Percentiles rank a stretch among this genome's conserved stretches.
These are phyloP conservation scores for Ascosphaera aggregata DNA, from an alignment of 2,329 filamentous ascomycete species.

Conservation along the genomic window DNA sequence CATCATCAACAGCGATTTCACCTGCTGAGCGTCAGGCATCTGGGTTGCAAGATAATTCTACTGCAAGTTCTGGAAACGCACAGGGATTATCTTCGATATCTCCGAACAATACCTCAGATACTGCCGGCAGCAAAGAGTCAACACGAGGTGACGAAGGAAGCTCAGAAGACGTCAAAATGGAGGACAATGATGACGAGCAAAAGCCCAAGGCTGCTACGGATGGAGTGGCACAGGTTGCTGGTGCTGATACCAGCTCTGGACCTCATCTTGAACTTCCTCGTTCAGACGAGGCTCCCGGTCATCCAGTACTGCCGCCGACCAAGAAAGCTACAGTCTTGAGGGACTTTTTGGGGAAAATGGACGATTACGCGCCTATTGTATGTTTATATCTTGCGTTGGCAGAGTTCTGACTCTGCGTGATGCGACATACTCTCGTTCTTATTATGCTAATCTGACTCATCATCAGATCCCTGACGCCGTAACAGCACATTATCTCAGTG, in stretches of 20 bases:
- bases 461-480: constrained; percentile 84
- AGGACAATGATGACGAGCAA: constrained; percentile 11
- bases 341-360: constrained; percentile 90
- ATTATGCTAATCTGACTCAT: constrained; percentile 4
- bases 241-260: constrained; percentile 5
- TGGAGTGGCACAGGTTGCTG: constrained; percentile 5
- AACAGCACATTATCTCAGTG: constrained; percentile 92
- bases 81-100: constrained; percentile 1
- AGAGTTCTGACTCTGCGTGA: background rate
- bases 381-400: constrained; percentile 11
- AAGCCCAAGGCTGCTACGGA: constrained; percentile 6
- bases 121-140: background rate
- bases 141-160: background rate
- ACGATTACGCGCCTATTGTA: constrained; percentile 94
- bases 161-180: constrained; percentile 4
- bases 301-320: constrained; percentile 32
- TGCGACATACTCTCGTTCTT: background rate
- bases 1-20: background rate
- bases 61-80: constrained; percentile 1
- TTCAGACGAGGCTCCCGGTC: constrained; percentile 21
- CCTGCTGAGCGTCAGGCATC: no score
- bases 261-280: constrained; percentile 5
- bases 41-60: no score
- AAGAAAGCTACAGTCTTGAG: constrained; percentile 83
- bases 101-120: background rate